Conservation (phyloP, 495 filamentous ascomycete genomes). For the Neurospora sp. region DNA sequence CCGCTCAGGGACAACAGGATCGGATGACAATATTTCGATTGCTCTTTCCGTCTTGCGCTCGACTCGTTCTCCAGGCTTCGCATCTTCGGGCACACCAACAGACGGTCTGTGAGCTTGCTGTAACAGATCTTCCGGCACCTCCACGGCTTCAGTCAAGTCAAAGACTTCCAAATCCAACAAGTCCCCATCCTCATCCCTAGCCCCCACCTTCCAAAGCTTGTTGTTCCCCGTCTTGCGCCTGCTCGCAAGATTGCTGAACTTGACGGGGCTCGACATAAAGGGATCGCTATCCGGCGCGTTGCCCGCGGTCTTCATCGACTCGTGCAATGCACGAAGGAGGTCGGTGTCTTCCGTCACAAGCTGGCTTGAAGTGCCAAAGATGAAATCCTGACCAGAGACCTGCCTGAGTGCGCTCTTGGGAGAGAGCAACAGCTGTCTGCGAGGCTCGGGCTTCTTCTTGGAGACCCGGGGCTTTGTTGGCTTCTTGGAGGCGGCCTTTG, state of each 20-base stretch:
- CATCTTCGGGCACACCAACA: not conserved
- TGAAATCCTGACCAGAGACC: constrained; percentile 63
- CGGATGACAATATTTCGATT: not conserved
- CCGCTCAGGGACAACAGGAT: not conserved
- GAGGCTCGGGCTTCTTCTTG: constrained; percentile 35
- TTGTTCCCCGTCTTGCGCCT: constrained; percentile 2
- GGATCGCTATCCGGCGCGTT: constrained; percentile 30
- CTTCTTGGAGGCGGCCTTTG: constrained; percentile 21
- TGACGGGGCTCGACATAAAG: constrained; percentile 22
- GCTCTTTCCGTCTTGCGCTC: not conserved
- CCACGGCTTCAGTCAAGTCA: constrained; percentile 40
- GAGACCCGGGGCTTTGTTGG: constrained; percentile 15
- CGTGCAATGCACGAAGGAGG: constrained; percentile 55
- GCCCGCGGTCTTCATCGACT: constrained; percentile 53
- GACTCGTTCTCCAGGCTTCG: not conserved
- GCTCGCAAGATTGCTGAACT: constrained; percentile 16
- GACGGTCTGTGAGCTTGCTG: not conserved
- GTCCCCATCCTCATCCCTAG: constrained; percentile 51
- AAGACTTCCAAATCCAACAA: constrained; percentile 48
- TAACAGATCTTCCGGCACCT: not conserved
- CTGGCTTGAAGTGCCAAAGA: constrained; percentile 92
- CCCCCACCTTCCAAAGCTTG: constrained; percentile 56
- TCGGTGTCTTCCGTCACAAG: constrained; percentile 64
- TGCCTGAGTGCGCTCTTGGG: constrained; percentile 60
- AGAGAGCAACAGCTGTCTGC: constrained; percentile 50